A percentile compares a stretch with the other conserved stretches of the same genome.
Evolutionary conservation across 1,139 yeast genomes (phyloP).

Genomic region (Pneumocystis sp.): DNA sequence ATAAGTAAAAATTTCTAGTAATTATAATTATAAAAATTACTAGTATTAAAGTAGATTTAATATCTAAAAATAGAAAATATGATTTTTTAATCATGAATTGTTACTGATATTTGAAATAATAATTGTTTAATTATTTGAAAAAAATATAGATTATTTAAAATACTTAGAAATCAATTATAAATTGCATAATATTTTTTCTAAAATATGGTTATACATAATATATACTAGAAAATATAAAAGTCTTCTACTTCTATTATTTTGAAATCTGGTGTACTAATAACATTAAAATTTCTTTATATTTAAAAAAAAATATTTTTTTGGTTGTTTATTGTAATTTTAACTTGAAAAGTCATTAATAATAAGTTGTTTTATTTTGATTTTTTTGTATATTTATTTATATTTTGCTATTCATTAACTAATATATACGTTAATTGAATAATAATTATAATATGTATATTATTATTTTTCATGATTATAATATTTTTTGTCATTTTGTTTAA

Average conservation of each 20-base stretch:
- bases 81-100: background rate
- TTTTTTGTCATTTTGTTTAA: background rate
- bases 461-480: background rate
- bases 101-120: background rate
- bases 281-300: background rate
- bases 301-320: background rate
- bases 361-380: background rate
- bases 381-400: background rate
- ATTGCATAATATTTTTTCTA: background rate
- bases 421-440: background rate
- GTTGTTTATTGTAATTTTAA: background rate
- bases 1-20: too few species aligned
- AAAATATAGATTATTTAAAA: background rate
- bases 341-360: background rate
- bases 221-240: background rate
- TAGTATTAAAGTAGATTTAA: background rate
- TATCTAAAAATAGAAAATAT: background rate
- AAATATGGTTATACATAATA: background rate
- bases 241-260: background rate
- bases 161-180: background rate
- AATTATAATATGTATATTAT: background rate
- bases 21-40: too few species aligned
- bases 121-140: background rate
- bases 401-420: background rate
- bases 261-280: background rate